Percentiles rank a stretch among this genome's conserved stretches.
phyloP scores from a whole-genome alignment of 495 filamentous ascomycete genomes.

The Extremus antarcticus region DNA sequence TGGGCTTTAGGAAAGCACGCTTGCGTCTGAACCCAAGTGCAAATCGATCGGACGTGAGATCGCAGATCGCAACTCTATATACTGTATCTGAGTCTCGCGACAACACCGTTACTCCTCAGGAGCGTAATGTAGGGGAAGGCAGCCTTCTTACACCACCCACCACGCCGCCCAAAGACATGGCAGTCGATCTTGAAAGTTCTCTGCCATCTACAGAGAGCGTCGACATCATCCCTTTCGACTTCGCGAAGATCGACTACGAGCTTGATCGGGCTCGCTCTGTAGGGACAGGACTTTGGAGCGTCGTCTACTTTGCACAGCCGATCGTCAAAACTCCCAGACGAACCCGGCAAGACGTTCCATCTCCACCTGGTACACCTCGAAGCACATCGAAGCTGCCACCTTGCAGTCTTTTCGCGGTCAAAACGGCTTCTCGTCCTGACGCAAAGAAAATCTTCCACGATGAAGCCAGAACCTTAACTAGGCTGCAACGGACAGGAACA shows the following conservation, averaged over 20 bases:
- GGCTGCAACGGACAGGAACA: constrained; percentile 32
- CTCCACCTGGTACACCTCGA: constrained; percentile 40
- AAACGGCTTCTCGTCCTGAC: constrained; percentile 40
- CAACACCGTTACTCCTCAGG: neutral
- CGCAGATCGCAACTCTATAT: neutral
- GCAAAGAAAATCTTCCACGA: constrained; percentile 38
- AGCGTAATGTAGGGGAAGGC: neutral
- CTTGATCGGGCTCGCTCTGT: constrained; percentile 25
- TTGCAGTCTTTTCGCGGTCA: constrained; percentile 41
- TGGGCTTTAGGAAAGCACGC: too few relatives aligned
- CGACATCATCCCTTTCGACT: constrained; percentile 5
- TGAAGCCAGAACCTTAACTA: constrained; percentile 44
- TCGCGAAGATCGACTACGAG: constrained; percentile 25
- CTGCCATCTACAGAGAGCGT: neutral
- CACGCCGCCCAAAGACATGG: neutral
- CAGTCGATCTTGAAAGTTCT: neutral
- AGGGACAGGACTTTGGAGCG: constrained; percentile 51
- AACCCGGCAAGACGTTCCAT: constrained; percentile 11
- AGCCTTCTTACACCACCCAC: neutral
- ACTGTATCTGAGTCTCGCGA: neutral
- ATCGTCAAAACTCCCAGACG: constrained; percentile 1
- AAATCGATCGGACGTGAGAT: too few relatives aligned
- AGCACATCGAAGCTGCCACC: constrained; percentile 14
- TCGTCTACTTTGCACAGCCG: constrained; percentile 41
- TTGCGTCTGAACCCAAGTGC: too few relatives aligned